Evolutionary conservation across 1,284 basidiomycete genomes (phyloP).

Genomic region (Ustilago vetiveriae): DNA sequence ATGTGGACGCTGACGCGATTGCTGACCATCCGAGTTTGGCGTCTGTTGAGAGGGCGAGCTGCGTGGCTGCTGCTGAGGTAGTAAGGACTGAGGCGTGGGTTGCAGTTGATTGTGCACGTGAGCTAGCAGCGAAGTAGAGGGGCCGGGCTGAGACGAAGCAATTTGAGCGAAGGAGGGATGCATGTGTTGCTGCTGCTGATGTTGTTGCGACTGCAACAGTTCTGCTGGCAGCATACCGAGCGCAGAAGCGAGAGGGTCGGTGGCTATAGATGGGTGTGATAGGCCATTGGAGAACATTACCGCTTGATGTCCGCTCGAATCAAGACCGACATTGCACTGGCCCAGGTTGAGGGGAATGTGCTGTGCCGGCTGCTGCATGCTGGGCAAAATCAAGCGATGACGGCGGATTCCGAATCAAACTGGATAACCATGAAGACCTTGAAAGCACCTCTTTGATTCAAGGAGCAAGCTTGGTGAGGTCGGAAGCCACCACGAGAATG

Average conservation of each 20-base stretch:
- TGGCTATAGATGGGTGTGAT: constrained; percentile 14
- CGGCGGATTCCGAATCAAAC: too few relatives aligned
- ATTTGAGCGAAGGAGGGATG: constrained; percentile 25
- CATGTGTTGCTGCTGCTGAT: constrained; percentile 26
- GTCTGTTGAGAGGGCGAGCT: constrained; percentile 10
- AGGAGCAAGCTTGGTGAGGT: too few relatives aligned
- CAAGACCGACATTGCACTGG: constrained; percentile 6
- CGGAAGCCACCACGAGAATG: background rate
- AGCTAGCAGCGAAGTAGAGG: constrained; percentile 16
- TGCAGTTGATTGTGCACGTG: constrained; percentile 35
- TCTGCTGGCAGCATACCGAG: constrained; percentile 28
- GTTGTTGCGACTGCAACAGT: constrained; percentile 30
- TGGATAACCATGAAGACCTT: too few relatives aligned
- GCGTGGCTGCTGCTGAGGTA: constrained; percentile 10
- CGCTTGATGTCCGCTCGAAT: constrained; percentile 14
- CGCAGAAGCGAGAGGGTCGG: constrained; percentile 29
- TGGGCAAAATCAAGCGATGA: background rate
- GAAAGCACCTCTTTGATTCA: too few relatives aligned
- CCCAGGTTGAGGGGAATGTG: constrained; percentile 36
- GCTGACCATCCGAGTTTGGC: constrained; percentile 9
- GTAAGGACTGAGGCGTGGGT: constrained; percentile 8
- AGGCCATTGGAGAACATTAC: constrained; percentile 22
- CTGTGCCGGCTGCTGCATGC: constrained; percentile 33
- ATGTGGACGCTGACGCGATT: constrained; percentile 12
- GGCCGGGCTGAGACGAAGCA: constrained; percentile 25